Evolutionary conservation across 106 monocot species (phyloP).

Genomic region (Iris macrosiphon): DNA sequence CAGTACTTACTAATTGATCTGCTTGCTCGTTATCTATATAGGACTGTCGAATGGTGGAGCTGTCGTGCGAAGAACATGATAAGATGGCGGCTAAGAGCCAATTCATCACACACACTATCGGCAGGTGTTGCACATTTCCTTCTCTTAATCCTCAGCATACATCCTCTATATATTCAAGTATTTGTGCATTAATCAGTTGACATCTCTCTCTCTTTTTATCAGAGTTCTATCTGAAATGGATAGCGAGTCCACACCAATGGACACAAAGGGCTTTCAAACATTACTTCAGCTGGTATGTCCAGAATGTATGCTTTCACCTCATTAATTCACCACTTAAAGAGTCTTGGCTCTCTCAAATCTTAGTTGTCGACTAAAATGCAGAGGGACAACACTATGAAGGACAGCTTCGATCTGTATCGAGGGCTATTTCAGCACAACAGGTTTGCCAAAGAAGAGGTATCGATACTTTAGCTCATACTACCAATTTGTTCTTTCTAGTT

Average conservation of each 20-base stretch:
- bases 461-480: too few relatives aligned
- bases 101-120: constrained; percentile 31
- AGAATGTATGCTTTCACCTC: neutral
- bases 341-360: neutral
- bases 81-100: constrained; percentile 18
- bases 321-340: neutral
- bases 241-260: constrained; percentile 17
- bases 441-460: constrained; percentile 27
- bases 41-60: constrained; percentile 31
- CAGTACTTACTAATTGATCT: too few relatives aligned
- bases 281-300: constrained; percentile 20
- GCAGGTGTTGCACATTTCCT: constrained; percentile 6
- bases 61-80: constrained; percentile 32
- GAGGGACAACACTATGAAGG: constrained; percentile 16
- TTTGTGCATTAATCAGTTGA: too few relatives aligned
- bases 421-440: constrained; percentile 22
- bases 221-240: constrained; percentile 20
- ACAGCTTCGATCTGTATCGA: constrained; percentile 28
- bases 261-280: constrained; percentile 24
- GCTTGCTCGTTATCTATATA: neutral
- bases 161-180: too few relatives aligned
- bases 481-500: neutral
- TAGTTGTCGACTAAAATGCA: constrained; percentile 1
- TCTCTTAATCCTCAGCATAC: too few relatives aligned
- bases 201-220: neutral